Evolutionary conservation across 257 asterid genomes (phyloP).

Genomic region (Sherardia arvensis): DNA sequence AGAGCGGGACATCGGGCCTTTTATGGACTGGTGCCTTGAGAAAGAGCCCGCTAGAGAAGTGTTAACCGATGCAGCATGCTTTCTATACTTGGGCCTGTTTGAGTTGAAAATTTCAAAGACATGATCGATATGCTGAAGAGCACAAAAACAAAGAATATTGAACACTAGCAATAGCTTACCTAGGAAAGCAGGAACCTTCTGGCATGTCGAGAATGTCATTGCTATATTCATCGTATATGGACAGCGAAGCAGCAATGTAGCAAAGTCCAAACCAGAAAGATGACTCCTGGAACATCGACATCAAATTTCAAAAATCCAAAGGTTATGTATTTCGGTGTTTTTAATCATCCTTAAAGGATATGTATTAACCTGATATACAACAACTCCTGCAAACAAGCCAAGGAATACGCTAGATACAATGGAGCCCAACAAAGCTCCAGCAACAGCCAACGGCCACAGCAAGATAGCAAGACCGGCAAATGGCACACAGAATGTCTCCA

Average conservation of each 20-base stretch:
- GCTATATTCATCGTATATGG: constrained; percentile 89
- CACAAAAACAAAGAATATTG: not conserved
- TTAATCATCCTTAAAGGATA: constrained; percentile 1
- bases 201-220: constrained; percentile 88
- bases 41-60: constrained; percentile 36
- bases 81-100: constrained; percentile 59
- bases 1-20: constrained; percentile 40
- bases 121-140: not conserved
- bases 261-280: constrained; percentile 86
- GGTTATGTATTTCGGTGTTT: not conserved
- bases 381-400: constrained; percentile 88
- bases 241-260: constrained; percentile 74
- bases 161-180: constrained; percentile 29
- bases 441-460: constrained; percentile 95
- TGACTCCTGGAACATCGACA: constrained; percentile 42
- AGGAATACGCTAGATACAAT: constrained; percentile 61
- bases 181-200: constrained; percentile 93
- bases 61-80: constrained; percentile 30
- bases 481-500: constrained; percentile 94
- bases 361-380: constrained; percentile 68
- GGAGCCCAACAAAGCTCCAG: constrained; percentile 74
- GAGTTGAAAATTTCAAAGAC: constrained; percentile 5
- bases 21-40: constrained; percentile 47
- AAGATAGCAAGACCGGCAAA: constrained; percentile 91
- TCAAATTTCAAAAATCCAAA: constrained; percentile 7